A percentile compares a stretch with the other conserved stretches of the same genome.
Conservation (phyloP, 2,329 filamentous ascomycete species). For the Talaromyces sp. region DNA sequence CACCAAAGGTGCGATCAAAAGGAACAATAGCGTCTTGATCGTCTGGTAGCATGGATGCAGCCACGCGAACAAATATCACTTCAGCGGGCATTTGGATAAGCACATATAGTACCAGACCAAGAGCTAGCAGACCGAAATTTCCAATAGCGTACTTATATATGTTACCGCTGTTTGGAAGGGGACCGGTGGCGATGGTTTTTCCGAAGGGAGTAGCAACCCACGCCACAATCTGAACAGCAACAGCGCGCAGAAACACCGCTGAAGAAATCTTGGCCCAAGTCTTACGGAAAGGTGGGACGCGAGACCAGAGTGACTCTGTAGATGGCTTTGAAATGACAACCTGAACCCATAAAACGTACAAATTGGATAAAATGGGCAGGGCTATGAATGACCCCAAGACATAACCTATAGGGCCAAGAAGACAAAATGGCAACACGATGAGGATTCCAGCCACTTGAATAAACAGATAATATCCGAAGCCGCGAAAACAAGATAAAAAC, state of each 20-base stretch:
- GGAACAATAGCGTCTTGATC: conserved; percentile 78
- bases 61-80: conserved; percentile 73
- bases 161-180: conserved; percentile 29
- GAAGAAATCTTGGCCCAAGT: conserved; percentile 67
- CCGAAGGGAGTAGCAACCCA: conserved; percentile 37
- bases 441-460: conserved; percentile 41
- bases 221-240: conserved; percentile 46
- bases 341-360: conserved; percentile 77
- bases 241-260: conserved; percentile 56
- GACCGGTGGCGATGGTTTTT: conserved; percentile 43
- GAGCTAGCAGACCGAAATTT: conserved; percentile 31
- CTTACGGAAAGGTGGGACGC: conserved; percentile 58
- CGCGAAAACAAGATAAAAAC: conserved; percentile 62
- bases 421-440: conserved; percentile 34
- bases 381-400: conserved; percentile 51
- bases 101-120: conserved; percentile 45
- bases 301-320: conserved; percentile 58
- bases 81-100: conserved; percentile 68
- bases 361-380: conserved; percentile 57
- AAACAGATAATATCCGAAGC: conserved; percentile 48
- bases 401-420: conserved; percentile 35
- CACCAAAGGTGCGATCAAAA: conserved; percentile 81
- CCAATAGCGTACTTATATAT: conserved; percentile 30
- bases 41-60: conserved; percentile 78
- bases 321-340: conserved; percentile 70